Base-by-base conservation (phyloP, 2,329 filamentous ascomycete species). In the Hymenoscyphus fraxineus region DNA sequence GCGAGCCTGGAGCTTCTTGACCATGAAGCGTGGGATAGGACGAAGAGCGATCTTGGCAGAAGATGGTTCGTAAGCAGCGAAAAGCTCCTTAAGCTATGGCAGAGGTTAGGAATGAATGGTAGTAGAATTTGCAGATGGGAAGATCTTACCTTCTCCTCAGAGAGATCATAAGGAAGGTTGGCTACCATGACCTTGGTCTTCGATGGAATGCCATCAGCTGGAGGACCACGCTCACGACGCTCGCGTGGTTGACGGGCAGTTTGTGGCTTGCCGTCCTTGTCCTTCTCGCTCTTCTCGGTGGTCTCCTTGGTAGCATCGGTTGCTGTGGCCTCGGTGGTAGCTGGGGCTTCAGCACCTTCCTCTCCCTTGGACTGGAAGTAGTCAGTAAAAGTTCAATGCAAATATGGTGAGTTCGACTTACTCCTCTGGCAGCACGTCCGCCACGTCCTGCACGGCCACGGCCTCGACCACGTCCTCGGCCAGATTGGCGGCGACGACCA, bases 131-230 rank as follows among this genome's bases (percentile, higher is more conserved):
- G 84, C 27, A 39, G 39, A 19, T 16, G 12, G 35, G 9, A 6
- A 5, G 32, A 32, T 56, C 54, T 59, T 81, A 96, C 94, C 88
- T 94, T 96, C 76, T 98, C 93, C 83, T 99, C 95, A 74, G 90
- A 94, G 79, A 98, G 86, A 82, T 99, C 94, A 77, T 99, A 99
- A 61, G 95, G 95, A 69, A 99, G 88, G 85, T 99, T 99, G 76
- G 95, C 95, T 76, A 99, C 95, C 95, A 99, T 99, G 81, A 99
- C 92, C 90, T 99, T 99, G 80, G 91, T 98, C 89, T 97, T 97
- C 80, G 94, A 98, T 71, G 95, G 90, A 76, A 99, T 92, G 73
- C 95, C 95, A 78, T 99, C 94, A 80, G 96, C 94, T 66, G 95
- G 95, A 70, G 95, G 95, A 69, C 95, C 95, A 79, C 95, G 93